These are phyloP conservation scores for Fusarium concolor DNA, from an alignment of 2,329 filamentous ascomycete genomes.

Conservation along the genomic window DNA sequence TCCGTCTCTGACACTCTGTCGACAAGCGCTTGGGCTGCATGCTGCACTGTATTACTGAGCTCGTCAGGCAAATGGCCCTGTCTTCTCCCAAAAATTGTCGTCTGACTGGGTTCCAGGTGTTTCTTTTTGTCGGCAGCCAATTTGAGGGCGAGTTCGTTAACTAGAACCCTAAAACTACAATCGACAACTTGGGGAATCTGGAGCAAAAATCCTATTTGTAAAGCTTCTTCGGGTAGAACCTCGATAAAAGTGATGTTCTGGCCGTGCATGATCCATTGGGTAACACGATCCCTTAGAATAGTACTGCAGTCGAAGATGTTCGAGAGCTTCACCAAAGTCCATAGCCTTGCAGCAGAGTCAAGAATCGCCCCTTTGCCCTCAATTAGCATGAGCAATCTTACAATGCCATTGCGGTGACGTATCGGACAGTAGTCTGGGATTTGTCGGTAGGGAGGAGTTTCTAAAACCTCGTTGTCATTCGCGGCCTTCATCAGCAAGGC, in stretches of 20 bases:
- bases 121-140: conserved; percentile 44
- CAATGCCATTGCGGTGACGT: conserved; percentile 72
- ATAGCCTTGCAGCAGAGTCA: conserved; percentile 74
- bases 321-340: conserved; percentile 73
- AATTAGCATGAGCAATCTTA: conserved; percentile 70
- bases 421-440: conserved; percentile 72
- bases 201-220: conserved; percentile 66
- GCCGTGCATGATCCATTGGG: conserved; percentile 68
- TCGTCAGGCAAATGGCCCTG: conserved; percentile 64
- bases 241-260: conserved; percentile 71
- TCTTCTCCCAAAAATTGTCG: conserved; percentile 59
- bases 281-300: conserved; percentile 61
- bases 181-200: conserved; percentile 57
- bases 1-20: conserved; percentile 55
- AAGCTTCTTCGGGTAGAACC: conserved; percentile 69
- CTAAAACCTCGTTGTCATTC: conserved; percentile 32
- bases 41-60: conserved; percentile 67
- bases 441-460: conserved; percentile 49
- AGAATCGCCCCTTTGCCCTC: conserved; percentile 65
- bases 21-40: conserved; percentile 65
- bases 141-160: conserved; percentile 70
- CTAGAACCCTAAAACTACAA: conserved; percentile 68
- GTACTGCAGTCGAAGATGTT: conserved; percentile 66
- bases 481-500: conserved; percentile 42
- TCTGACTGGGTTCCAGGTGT: conserved; percentile 27